Percentiles rank a stretch among this genome's conserved stretches.
These are phyloP conservation scores for Lunasporangiospora selenospora DNA, from an alignment of 192 early-diverging fungal genomes.

Conservation along the genomic window DNA sequence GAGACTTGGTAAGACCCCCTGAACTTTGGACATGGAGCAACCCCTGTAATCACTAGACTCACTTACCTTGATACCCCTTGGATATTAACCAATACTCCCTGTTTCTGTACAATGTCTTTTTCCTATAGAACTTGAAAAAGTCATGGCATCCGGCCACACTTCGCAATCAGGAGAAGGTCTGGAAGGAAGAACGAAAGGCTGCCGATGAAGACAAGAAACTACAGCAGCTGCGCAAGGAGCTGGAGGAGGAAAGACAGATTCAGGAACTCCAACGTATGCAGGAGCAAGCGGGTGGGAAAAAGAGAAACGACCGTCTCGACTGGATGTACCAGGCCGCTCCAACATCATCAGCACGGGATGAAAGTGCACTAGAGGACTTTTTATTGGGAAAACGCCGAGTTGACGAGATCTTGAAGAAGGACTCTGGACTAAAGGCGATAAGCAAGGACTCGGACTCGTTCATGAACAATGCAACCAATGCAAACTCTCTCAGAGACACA, in stretches of 20 bases:
- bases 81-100: not conserved
- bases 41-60: not conserved
- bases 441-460: conserved; percentile 22
- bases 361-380: conserved; percentile 85
- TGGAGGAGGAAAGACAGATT: conserved; percentile 87
- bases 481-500: conserved; percentile 82
- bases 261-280: conserved; percentile 85
- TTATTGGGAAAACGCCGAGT: conserved; percentile 90
- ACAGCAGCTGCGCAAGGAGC: conserved; percentile 90
- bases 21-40: not conserved
- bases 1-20: conserved; percentile 49
- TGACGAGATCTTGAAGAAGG: conserved; percentile 65
- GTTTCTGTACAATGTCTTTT: not conserved
- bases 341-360: conserved; percentile 34
- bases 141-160: conserved; percentile 96
- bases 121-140: conserved; percentile 88
- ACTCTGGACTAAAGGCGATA: conserved; percentile 31
- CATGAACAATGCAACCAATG: conserved; percentile 56
- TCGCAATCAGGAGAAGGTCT: conserved; percentile 91
- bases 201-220: conserved; percentile 88
- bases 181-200: conserved; percentile 83
- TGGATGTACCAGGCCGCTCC: conserved; percentile 96
- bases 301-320: conserved; percentile 80
- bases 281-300: conserved; percentile 69
- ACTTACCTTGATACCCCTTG: too few species aligned